A percentile compares a stretch with the other conserved stretches of the same genome.
phyloP scores from a whole-genome alignment of 768 basidiomycete species.

The Boletus bicolor region DNA sequence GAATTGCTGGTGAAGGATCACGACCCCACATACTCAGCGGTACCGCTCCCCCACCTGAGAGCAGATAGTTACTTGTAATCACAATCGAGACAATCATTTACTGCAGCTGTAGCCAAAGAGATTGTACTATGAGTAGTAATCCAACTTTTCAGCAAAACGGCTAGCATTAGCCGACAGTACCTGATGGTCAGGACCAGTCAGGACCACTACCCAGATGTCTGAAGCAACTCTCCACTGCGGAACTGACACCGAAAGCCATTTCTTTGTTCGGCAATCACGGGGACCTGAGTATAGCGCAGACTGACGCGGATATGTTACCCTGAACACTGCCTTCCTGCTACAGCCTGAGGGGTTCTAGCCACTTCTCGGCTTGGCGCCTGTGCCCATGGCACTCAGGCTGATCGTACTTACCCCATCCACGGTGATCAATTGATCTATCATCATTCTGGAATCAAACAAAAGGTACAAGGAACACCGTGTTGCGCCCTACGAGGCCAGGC shows the following conservation, averaged over 20 bases:
- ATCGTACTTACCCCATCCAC: neutral
- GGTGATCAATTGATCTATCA: neutral
- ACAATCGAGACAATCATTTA: too few relatives aligned
- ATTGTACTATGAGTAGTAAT: too few relatives aligned
- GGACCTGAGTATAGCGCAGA: neutral
- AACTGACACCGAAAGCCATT: neutral
- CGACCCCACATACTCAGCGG: neutral
- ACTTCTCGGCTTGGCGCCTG: too few relatives aligned
- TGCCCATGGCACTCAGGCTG: neutral
- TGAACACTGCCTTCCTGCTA: conserved; percentile 7
- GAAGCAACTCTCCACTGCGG: neutral
- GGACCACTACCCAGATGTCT: too few relatives aligned
- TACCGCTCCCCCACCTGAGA: neutral
- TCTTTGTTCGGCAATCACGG: neutral
- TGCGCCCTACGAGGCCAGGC: neutral
- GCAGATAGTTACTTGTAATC: too few relatives aligned
- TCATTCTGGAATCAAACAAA: neutral
- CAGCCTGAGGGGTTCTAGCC: neutral
- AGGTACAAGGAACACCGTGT: neutral
- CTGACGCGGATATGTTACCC: neutral
- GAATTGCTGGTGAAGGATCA: neutral
- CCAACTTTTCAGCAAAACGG: too few relatives aligned
- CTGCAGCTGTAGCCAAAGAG: too few relatives aligned
- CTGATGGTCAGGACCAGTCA: too few relatives aligned
- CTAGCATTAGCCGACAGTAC: too few relatives aligned